Evolutionary conservation across 768 basidiomycete species (phyloP).

Genomic region (Amanita pallidorosea): DNA sequence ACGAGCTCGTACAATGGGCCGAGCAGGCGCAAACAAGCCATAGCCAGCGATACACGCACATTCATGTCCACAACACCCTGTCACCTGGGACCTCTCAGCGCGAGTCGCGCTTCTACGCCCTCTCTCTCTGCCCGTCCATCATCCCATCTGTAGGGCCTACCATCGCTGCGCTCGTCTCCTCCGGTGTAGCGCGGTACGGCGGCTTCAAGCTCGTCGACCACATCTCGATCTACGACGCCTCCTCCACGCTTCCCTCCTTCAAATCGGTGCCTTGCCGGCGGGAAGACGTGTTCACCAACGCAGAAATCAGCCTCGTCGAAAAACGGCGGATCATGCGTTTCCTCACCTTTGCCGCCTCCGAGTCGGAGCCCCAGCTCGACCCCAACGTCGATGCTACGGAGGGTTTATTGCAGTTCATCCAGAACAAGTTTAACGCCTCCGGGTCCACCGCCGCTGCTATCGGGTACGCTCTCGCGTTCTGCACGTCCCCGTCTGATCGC

Average conservation of each 20-base stretch:
- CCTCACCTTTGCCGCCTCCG: conserved; percentile 67
- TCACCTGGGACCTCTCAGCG: conserved; percentile 13
- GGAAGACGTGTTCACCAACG: conserved; percentile 87
- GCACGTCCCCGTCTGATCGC: conserved; percentile 44
- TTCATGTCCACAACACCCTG: conserved; percentile 28
- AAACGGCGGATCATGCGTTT: conserved; percentile 92
- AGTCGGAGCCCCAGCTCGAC: conserved; percentile 56
- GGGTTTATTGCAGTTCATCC: conserved; percentile 45
- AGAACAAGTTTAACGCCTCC: conserved; percentile 46
- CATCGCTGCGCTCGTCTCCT: conserved; percentile 68
- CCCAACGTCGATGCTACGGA: conserved; percentile 38
- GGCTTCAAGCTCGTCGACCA: conserved; percentile 76
- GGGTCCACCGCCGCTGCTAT: conserved; percentile 48
- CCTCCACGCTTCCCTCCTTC: conserved; percentile 26
- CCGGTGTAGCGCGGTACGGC: conserved; percentile 86
- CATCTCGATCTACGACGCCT: conserved; percentile 43
- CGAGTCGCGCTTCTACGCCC: conserved; percentile 64
- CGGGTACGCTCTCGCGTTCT: conserved; percentile 72
- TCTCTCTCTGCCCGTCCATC: conserved; percentile 77
- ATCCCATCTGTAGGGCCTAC: conserved; percentile 72
- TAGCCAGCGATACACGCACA: conserved; percentile 23
- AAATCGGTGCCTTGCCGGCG: conserved; percentile 81
- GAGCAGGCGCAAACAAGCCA: conserved; percentile 20
- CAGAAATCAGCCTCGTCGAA: conserved; percentile 63
- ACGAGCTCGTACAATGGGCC: conserved; percentile 71